Base-by-base conservation (phyloP, 768 basidiomycete species). In the Rhodosporidiobolus sp. region DNA sequence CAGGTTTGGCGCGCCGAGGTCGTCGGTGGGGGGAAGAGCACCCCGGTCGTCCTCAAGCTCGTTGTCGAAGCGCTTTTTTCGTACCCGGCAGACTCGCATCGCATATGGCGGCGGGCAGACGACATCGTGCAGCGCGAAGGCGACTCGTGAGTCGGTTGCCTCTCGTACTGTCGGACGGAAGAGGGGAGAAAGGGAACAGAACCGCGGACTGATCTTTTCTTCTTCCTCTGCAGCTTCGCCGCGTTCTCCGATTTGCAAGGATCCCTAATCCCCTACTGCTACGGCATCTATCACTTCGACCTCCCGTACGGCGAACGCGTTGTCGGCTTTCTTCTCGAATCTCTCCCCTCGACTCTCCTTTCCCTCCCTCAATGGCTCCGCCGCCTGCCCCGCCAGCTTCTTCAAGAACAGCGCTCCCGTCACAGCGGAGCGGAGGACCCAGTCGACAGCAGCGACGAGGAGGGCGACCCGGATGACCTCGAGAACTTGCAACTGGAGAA, bases 1-100 rank as follows among this genome's bases (percentile, higher is more conserved):
- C 55, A 56, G 55, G 55, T 56, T 30, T 56, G 55, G 55, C 55
- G 28, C 22, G 55, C 55, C 28, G 55, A 56, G 14, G 30, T 56
- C 7, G 3, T 32, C 30, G 22, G 8, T 6, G 32, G 28, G 9
- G 32, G 55, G 30, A 6, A 20, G 55, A 19, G 7, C 7, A 14
- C 3, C 7, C 32, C 55, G 30, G 55, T 56, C 32, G 55, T 56
- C 32, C 55, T 56, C 55, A 56, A 56, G 55, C 34, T 56, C 16
- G 11, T 34, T 28, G 32, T 56, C 30, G 55, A 56, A 17, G 55
- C 55, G 28, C 55, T 56, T 4, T 56, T 56, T 20, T 30, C 55
- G 26, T 14, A 34, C 14, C 30, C 55, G 34, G n/a, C n/a, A 24
- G 24, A 10, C 22, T 34, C 3, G 34, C 34, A 34, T 38, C 7